Base-by-base conservation (phyloP, 2,329 filamentous ascomycete species). In the Alternaria sp. region DNA sequence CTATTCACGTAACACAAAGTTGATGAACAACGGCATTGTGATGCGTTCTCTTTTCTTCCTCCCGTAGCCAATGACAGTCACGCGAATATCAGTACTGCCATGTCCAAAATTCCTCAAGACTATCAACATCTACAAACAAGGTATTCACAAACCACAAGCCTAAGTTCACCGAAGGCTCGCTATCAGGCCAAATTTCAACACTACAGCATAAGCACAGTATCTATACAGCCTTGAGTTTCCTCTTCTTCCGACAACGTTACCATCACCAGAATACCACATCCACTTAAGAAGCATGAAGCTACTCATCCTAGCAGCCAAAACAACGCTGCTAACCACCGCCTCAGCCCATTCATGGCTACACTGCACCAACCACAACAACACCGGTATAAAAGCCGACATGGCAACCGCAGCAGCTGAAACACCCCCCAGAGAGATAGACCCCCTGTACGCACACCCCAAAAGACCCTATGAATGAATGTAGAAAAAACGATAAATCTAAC, bases 281-380 rank as follows among this genome's bases (percentile, higher is more conserved):
- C 9, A 17, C 10, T 10, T 8, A 3, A 9, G 11, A 26, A 29
- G n/a, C 5, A 46, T 37, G 40, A 39, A 54, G 7, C 24, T 14
- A 7, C 14, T 21, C n/a, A 41, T 2, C 3, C 21, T 24, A 13
- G 21, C 23, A 2, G 13, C 40, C 8, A 2, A 48, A 3, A 45
- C 56, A 17, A 21, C 44, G 40, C 44, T 62, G 46, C 11, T 60
- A 6, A 36, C 58, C 21, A 23, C 40, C 17, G 54, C 56, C 31
- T 56, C 62, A 10, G 65, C 66, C 1, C 70, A 72, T 45, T 72
- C 69, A n/a, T 72, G 70, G 70, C 36, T 72, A 0, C 62, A 62
- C 10, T 72, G 70, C 42, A 66, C 65, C 26, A 60, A 66, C 10
- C 63, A 71, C 51, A 63, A 72, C 56, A 72, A 72, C 61, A 56